Percentiles rank a stretch among this genome's conserved stretches.
Conservation (phyloP, 228 moss, liverwort and hornwort species). For the Sphagnum fallax region DNA sequence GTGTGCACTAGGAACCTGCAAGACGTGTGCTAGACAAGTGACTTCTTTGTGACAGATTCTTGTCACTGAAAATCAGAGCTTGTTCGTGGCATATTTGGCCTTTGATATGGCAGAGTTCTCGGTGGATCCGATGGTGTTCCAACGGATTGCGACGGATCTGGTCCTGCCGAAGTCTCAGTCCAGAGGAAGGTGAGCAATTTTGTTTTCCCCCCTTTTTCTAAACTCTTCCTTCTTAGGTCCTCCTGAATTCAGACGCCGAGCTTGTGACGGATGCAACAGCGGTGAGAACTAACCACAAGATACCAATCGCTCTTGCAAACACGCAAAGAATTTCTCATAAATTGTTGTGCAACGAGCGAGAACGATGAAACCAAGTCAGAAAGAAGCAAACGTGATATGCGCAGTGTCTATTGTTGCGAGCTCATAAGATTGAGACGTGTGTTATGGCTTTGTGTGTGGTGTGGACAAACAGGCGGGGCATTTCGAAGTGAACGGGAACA, state of each 20-base stretch:
- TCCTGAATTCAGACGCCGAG: not conserved
- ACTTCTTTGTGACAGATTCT: too few species aligned
- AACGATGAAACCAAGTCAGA: not conserved
- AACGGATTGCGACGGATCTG: constrained; percentile 7
- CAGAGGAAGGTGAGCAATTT: constrained; percentile 33
- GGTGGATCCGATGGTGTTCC: not conserved
- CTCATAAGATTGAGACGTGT: too few species aligned
- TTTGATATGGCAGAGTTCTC: not conserved
- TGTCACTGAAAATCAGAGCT: too few species aligned
- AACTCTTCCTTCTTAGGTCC: too few species aligned
- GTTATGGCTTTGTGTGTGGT: too few species aligned
- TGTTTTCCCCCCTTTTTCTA: too few species aligned
- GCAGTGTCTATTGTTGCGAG: not conserved
- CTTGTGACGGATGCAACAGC: not conserved
- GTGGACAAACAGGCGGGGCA: constrained; percentile 17
- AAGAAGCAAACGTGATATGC: not conserved
- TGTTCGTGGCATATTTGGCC: not conserved
- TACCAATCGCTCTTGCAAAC: not conserved
- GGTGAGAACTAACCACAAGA: not conserved
- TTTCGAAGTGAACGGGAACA: constrained; percentile 69
- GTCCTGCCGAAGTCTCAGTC: constrained; percentile 52
- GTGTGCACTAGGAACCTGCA: not conserved
- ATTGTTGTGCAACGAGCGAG: not conserved
- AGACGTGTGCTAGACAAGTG: not conserved
- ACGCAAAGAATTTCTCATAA: not conserved